phyloP scores from a whole-genome alignment of 2,329 filamentous ascomycete species.

The Colletotrichum simmondsii region DNA sequence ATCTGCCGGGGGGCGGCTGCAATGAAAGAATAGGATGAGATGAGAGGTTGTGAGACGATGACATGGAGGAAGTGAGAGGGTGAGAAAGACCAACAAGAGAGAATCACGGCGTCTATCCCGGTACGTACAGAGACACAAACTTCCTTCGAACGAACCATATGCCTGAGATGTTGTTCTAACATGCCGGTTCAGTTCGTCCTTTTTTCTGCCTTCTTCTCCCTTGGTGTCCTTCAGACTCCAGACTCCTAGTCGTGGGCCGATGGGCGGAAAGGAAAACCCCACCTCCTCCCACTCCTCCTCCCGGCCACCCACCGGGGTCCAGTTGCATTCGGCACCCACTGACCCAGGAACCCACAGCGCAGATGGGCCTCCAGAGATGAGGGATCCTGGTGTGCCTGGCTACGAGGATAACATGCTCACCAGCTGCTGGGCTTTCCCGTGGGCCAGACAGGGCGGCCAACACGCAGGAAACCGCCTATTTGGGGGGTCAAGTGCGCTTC shows the following conservation, averaged over 20 bases:
- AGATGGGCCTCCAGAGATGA: constrained; percentile 2
- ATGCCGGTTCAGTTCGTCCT: neutral
- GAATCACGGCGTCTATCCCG: neutral
- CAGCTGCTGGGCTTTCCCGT: neutral
- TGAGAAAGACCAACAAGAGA: neutral
- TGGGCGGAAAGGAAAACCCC: constrained; percentile 6
- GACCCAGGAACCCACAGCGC: constrained; percentile 1
- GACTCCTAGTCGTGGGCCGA: neutral
- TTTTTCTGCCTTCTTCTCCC: neutral
- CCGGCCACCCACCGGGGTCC: constrained; percentile 2
- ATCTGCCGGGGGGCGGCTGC: neutral
- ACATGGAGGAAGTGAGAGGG: too few species aligned
- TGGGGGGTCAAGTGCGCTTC: neutral
- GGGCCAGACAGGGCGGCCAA: neutral
- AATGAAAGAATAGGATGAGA: neutral
- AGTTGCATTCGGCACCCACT: neutral
- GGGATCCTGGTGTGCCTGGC: neutral
- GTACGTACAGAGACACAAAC: neutral
- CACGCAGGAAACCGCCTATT: neutral
- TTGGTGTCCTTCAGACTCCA: neutral
- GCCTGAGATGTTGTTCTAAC: neutral
- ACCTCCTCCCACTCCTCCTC: neutral
- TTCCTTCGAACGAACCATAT: neutral
- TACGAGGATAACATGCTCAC: neutral
- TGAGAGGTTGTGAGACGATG: neutral